Conservation (phyloP, 805 yeast genomes). For the Metschnikowia rubicola region DNA sequence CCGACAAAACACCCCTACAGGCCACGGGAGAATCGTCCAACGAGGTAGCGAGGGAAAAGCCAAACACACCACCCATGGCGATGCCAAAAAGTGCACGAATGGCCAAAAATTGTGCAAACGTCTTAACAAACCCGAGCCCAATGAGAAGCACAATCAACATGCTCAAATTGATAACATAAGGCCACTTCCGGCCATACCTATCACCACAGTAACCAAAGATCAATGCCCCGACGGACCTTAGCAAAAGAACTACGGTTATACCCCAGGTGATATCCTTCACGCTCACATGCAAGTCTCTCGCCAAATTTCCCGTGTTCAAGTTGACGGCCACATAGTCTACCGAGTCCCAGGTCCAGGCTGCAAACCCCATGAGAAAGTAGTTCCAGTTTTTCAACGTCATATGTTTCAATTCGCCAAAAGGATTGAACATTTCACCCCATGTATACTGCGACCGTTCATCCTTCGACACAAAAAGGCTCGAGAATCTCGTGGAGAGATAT, state of each 20-base stretch:
- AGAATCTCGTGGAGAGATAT: constrained; percentile 46
- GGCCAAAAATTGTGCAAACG: constrained; percentile 55
- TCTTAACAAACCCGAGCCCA: constrained; percentile 60
- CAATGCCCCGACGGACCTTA: constrained; percentile 63
- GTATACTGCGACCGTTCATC: constrained; percentile 42
- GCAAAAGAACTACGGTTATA: constrained; percentile 63
- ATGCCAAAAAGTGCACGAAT: constrained; percentile 66
- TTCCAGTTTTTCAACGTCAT: constrained; percentile 40
- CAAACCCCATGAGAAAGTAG: constrained; percentile 49
- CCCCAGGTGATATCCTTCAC: constrained; percentile 66
- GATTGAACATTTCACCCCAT: constrained; percentile 24
- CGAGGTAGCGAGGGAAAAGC: constrained; percentile 62
- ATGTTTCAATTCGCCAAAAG: constrained; percentile 34
- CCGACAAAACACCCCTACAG: constrained; percentile 60
- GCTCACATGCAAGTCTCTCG: constrained; percentile 41
- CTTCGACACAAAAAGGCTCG: constrained; percentile 47
- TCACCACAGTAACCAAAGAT: constrained; percentile 59
- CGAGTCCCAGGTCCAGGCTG: constrained; percentile 66
- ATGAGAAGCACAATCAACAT: constrained; percentile 53
- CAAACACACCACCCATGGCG: constrained; percentile 71
- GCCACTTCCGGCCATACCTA: constrained; percentile 59
- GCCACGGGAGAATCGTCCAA: constrained; percentile 59
- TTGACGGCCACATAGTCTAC: constrained; percentile 61
- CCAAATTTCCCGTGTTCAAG: constrained; percentile 46
- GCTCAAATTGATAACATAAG: constrained; percentile 44